Conservation (phyloP, 345 rosid genomes). For the Alliaria petiolata region DNA sequence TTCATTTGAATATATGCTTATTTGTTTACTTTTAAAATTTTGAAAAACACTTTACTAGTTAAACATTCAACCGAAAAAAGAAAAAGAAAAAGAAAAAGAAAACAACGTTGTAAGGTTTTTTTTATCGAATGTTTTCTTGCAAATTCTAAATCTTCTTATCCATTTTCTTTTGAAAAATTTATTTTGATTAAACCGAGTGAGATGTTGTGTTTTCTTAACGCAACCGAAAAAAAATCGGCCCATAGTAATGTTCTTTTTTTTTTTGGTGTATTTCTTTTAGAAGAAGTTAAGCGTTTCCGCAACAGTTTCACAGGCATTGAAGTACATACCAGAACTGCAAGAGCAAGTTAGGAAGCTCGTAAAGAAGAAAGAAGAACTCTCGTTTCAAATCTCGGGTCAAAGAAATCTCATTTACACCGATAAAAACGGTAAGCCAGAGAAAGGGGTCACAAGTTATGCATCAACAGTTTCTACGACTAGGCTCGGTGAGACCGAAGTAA, state of each 20-base stretch:
- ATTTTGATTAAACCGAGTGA: too few relatives aligned
- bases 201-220: not conserved
- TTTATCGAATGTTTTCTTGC: not conserved
- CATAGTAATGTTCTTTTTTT: not conserved
- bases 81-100: not conserved
- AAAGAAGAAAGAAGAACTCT: constrained; percentile 47
- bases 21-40: not conserved
- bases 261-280: constrained; percentile 25
- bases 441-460: not conserved
- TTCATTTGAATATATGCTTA: not conserved
- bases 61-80: not conserved
- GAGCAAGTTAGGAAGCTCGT: constrained; percentile 34
- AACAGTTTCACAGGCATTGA: constrained; percentile 41
- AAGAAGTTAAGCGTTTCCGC: constrained; percentile 53
- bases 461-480: constrained; percentile 37
- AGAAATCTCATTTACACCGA: constrained; percentile 1
- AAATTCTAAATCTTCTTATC: too few relatives aligned
- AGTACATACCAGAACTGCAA: constrained; percentile 56
- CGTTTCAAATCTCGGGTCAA: constrained; percentile 29
- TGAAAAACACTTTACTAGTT: not conserved
- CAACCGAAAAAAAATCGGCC: not conserved
- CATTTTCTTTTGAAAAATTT: too few relatives aligned
- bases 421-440: constrained; percentile 22
- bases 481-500: constrained; percentile 41
- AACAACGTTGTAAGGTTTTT: not conserved